Conservation (phyloP, 768 basidiomycete species). For the Candolleomyces efflorescens region DNA sequence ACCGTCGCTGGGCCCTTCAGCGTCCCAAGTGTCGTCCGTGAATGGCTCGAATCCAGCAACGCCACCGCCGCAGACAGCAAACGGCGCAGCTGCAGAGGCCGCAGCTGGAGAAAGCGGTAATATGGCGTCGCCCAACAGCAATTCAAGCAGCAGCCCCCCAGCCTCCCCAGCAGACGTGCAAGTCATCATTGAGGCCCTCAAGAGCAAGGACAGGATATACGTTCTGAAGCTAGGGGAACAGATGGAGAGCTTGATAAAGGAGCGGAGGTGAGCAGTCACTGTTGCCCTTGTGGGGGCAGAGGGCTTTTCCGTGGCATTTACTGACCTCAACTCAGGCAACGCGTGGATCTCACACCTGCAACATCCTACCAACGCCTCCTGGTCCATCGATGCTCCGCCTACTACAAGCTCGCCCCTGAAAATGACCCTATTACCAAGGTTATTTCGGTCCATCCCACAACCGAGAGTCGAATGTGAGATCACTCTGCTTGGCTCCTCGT, state of each 20-base stretch:
- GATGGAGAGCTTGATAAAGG: slow-evolving; percentile 76
- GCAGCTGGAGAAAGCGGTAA: neutral
- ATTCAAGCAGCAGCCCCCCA: slow-evolving; percentile 10
- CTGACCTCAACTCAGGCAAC: slow-evolving; percentile 40
- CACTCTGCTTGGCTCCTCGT: slow-evolving; percentile 8
- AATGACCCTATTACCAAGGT: slow-evolving; percentile 59
- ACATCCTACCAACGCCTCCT: slow-evolving; percentile 84
- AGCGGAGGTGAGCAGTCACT: slow-evolving; percentile 53
- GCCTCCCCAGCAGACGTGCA: slow-evolving; percentile 51
- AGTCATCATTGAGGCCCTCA: slow-evolving; percentile 80
- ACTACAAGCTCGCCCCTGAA: slow-evolving; percentile 73
- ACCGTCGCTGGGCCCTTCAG: neutral
- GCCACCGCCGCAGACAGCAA: neutral
- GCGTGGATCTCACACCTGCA: slow-evolving; percentile 62
- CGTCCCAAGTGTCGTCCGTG: neutral
- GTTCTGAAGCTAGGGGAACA: slow-evolving; percentile 85
- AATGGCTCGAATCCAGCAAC: neutral
- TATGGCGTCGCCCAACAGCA: slow-evolving; percentile 1
- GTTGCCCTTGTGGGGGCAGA: neutral
- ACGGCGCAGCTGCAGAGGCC: neutral
- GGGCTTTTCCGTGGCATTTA: neutral
- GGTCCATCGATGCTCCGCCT: slow-evolving; percentile 80
- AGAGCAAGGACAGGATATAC: slow-evolving; percentile 83
- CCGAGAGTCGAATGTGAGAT: slow-evolving; percentile 75
- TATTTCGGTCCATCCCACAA: slow-evolving; percentile 51